These are phyloP conservation scores for Backusella mclennaniae DNA, from an alignment of 192 early-diverging fungal genomes.

Conservation along the genomic window DNA sequence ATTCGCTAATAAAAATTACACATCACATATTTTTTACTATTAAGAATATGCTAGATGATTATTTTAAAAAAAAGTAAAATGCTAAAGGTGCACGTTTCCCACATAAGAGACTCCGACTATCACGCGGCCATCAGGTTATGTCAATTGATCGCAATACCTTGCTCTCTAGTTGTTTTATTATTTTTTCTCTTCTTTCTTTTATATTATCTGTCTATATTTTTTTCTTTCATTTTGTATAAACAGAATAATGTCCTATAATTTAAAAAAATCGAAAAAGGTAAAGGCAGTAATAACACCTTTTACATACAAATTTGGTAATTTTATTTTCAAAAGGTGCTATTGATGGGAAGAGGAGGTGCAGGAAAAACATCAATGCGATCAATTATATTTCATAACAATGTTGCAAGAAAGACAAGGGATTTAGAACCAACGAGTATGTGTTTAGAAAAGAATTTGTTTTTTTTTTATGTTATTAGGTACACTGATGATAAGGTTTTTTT, in stretches of 20 bases:
- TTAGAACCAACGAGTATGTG: conserved; percentile 7
- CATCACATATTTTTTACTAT: neutral
- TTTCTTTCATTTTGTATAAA: neutral
- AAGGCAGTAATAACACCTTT: neutral
- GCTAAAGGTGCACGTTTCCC: neutral
- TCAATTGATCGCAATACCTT: neutral
- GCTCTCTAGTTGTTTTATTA: neutral
- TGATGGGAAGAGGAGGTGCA: conserved; percentile 7
- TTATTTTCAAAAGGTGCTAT: neutral
- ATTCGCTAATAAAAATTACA: neutral
- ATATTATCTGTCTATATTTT: neutral
- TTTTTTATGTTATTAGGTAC: neutral
- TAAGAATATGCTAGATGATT: no score
- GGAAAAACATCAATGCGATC: conserved; percentile 17
- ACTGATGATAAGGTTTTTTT: neutral
- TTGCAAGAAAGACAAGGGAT: conserved; percentile 2
- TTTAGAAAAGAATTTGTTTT: neutral
- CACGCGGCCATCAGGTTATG: conserved; percentile 15
- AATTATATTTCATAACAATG: conserved; percentile 11
- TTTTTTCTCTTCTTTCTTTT: neutral
- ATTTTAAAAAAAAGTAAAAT: neutral
- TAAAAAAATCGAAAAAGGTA: neutral
- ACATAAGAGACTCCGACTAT: conserved; percentile 9
- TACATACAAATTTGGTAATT: neutral
- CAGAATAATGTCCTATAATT: neutral